A percentile compares a stretch with the other conserved stretches of the same genome.
Conservation (phyloP, 345 rosid species). For the Dimocarpus longan region DNA sequence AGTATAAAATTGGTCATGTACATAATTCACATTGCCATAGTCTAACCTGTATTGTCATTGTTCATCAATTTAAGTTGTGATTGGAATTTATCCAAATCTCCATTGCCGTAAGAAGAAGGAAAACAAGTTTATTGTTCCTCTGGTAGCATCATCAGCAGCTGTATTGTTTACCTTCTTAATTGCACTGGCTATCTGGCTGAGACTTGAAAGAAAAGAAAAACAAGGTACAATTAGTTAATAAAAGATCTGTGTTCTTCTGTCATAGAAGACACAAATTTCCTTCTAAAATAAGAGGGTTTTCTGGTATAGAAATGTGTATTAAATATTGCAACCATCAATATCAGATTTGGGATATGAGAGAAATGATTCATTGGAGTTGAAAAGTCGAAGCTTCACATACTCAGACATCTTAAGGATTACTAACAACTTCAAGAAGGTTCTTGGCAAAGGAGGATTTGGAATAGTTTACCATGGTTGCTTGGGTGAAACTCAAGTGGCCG, state of each 20-base stretch:
- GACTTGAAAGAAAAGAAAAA: constrained; percentile 26
- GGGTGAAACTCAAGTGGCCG: constrained; percentile 43
- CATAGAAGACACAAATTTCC: no score
- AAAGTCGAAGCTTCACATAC: constrained; percentile 34
- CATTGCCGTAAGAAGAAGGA: constrained; percentile 41
- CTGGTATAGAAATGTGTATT: no score
- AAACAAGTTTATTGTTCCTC: constrained; percentile 34
- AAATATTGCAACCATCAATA: neutral
- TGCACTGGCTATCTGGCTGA: constrained; percentile 26
- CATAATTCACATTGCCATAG: neutral
- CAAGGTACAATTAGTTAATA: constrained; percentile 19
- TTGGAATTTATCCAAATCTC: constrained; percentile 39
- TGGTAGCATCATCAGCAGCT: constrained; percentile 32
- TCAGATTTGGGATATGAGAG: neutral
- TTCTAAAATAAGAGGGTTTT: no score
- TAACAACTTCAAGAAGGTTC: constrained; percentile 40
- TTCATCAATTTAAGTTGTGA: constrained; percentile 28
- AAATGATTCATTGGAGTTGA: constrained; percentile 22
- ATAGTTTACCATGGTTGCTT: constrained; percentile 50
- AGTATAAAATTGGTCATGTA: no score
- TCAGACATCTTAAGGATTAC: constrained; percentile 40
- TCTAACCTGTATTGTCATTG: neutral
- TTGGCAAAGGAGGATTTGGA: constrained; percentile 74
- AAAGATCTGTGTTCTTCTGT: neutral
- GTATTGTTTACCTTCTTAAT: constrained; percentile 25